A percentile compares a stretch with the other conserved stretches of the same genome.
These are phyloP conservation scores for Plasmopara muralis DNA, from an alignment of 352 stramenopile species.

Conservation along the genomic window DNA sequence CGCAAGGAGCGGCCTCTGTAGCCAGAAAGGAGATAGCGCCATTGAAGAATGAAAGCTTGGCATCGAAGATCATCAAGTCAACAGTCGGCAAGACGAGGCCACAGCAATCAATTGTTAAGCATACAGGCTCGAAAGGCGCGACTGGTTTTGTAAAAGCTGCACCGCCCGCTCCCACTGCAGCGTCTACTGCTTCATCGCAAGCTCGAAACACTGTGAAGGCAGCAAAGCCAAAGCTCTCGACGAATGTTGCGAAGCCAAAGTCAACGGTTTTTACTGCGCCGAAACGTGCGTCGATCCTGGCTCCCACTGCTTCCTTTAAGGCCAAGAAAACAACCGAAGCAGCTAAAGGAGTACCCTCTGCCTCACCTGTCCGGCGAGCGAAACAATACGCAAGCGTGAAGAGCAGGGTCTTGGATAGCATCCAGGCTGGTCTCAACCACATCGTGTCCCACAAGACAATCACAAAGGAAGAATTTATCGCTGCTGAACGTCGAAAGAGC, in stretches of 20 bases:
- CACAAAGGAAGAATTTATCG: conserved; percentile 32
- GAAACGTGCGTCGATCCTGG: conserved; percentile 31
- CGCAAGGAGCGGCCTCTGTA: conserved; percentile 23
- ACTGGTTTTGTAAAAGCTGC: conserved; percentile 25
- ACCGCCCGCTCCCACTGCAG: conserved; percentile 19
- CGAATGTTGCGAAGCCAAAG: conserved; percentile 7
- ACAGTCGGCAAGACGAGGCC: conserved; percentile 17
- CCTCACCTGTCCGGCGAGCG: conserved; percentile 14
- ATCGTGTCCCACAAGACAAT: conserved; percentile 22
- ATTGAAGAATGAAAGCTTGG: conserved; percentile 13
- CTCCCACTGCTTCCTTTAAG: conserved; percentile 24
- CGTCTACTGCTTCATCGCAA: conserved; percentile 25
- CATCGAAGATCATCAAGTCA: conserved; percentile 14
- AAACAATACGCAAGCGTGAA: conserved; percentile 47
- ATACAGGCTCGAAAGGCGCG: conserved; percentile 11
- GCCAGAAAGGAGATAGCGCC: conserved; percentile 18
- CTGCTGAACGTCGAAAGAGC: conserved; percentile 39
- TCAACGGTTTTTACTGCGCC: conserved; percentile 15
- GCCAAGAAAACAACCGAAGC: conserved; percentile 27
- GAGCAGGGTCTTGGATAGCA: conserved; percentile 36
- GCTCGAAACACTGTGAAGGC: conserved; percentile 11
- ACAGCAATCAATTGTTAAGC: conserved; percentile 18
- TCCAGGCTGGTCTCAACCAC: conserved; percentile 17
- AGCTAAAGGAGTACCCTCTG: conserved; percentile 1
- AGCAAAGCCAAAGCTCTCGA: neutral